phyloP scores from a whole-genome alignment of 768 basidiomycete species.

The Hypholoma sublateritium region DNA sequence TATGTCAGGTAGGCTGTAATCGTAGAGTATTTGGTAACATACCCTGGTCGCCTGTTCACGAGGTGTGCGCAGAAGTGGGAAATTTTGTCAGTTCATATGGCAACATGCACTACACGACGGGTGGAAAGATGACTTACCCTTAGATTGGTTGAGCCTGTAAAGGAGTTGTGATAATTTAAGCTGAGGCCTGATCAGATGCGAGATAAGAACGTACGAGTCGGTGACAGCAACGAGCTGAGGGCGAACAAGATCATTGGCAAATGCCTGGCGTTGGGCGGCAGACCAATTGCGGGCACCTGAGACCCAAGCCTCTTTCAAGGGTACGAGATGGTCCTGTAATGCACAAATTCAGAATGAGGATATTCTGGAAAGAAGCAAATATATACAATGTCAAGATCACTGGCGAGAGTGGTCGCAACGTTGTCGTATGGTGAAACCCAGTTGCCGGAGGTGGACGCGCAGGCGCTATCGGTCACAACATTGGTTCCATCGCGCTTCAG shows the following conservation, averaged over 20 bases:
- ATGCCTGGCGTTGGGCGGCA: slow-evolving; percentile 45
- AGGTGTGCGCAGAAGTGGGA: background rate
- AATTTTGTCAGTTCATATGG: background rate
- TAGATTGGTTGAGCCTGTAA: slow-evolving; percentile 39
- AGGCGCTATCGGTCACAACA: slow-evolving; percentile 40
- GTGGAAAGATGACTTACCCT: slow-evolving; percentile 26
- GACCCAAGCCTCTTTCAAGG: slow-evolving; percentile 56
- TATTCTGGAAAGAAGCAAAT: background rate
- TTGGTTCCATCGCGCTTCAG: slow-evolving; percentile 41
- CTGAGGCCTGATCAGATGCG: background rate
- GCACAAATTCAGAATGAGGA: background rate
- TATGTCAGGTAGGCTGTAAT: background rate
- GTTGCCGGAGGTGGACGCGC: slow-evolving; percentile 40
- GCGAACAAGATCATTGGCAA: slow-evolving; percentile 53
- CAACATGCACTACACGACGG: background rate
- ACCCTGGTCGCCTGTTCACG: slow-evolving; percentile 39
- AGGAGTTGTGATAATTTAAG: too few species aligned
- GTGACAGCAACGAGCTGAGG: slow-evolving; percentile 53
- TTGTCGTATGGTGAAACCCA: slow-evolving; percentile 53
- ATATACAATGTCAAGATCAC: slow-evolving; percentile 49
- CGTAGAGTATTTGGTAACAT: background rate
- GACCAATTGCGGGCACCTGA: slow-evolving; percentile 56
- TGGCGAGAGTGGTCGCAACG: slow-evolving; percentile 40
- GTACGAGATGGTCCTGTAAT: slow-evolving; percentile 46
- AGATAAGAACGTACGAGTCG: slow-evolving; percentile 24